A percentile compares a stretch with the other conserved stretches of the same genome.
Conservation (phyloP, 2,329 filamentous ascomycete genomes). For the Neofusicoccum parvum region DNA sequence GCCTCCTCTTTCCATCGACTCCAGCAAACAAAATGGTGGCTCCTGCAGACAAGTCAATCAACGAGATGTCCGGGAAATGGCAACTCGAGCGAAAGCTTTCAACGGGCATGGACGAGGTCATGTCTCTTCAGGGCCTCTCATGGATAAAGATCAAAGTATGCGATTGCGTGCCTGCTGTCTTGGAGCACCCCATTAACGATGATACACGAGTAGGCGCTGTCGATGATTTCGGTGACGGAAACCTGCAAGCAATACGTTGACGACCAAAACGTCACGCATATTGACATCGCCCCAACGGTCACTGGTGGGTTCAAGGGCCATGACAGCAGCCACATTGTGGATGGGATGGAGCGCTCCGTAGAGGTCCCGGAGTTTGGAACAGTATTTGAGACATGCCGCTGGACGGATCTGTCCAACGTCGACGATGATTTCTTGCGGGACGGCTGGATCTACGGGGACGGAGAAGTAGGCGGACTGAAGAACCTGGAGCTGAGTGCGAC, state of each 20-base stretch:
- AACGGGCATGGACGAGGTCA: neutral
- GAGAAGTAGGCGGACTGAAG: neutral
- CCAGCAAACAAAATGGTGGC: neutral
- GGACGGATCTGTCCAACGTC: neutral
- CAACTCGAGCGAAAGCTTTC: neutral
- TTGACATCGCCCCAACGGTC: neutral
- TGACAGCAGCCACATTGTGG: neutral
- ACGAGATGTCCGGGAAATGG: neutral
- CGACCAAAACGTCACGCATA: neutral
- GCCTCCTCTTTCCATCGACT: neutral
- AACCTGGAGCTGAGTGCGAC: neutral
- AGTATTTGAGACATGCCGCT: neutral
- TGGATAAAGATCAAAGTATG: conserved; percentile 3
- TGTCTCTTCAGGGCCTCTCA: neutral
- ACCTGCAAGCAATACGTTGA: neutral
- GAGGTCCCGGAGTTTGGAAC: neutral
- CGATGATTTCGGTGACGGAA: neutral
- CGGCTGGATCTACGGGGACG: neutral
- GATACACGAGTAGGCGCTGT: neutral
- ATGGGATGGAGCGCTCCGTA: neutral
- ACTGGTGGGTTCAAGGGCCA: neutral
- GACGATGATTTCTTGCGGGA: neutral
- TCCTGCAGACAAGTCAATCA: neutral
- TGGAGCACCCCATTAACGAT: no score
- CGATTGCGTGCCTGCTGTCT: no score